Evolutionary conservation across 371 early-diverging fungal genomes (phyloP).

Genomic region (Mucor sp.): DNA sequence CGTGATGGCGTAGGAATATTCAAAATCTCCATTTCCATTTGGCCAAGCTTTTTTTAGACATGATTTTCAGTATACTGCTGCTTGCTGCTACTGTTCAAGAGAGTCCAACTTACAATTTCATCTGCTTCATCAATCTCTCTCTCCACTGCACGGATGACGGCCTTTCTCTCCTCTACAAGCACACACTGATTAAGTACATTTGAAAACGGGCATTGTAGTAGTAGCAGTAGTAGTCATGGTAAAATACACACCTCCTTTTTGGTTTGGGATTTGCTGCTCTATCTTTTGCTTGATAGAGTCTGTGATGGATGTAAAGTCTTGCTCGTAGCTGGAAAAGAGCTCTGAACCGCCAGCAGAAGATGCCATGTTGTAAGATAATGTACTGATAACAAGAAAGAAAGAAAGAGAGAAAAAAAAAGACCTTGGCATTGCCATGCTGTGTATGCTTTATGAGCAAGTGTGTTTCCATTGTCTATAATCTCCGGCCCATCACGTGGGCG

Average conservation of each 20-base stretch:
- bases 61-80: neutral
- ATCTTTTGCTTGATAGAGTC: conserved; percentile 66
- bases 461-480: neutral
- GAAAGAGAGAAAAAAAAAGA: neutral
- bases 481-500: neutral
- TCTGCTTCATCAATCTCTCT: conserved; percentile 91
- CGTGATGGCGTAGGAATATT: conserved; percentile 73
- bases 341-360: conserved; percentile 62
- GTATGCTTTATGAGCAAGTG: neutral
- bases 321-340: conserved; percentile 86
- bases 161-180: conserved; percentile 69
- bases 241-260: conserved; percentile 55
- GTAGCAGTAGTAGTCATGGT: too few relatives aligned
- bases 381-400: neutral
- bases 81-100: too few relatives aligned
- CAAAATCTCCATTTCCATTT: conserved; percentile 91
- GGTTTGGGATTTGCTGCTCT: conserved; percentile 57
- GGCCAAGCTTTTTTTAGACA: conserved; percentile 61
- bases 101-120: conserved; percentile 71
- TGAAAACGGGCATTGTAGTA: neutral
- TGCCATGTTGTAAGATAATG: conserved; percentile 24
- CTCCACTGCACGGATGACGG: conserved; percentile 72
- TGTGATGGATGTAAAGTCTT: conserved; percentile 74
- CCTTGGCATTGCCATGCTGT: conserved; percentile 2
- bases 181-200: neutral